Conservation (phyloP, 441 rosid species). For the Macaranga tanarius region DNA sequence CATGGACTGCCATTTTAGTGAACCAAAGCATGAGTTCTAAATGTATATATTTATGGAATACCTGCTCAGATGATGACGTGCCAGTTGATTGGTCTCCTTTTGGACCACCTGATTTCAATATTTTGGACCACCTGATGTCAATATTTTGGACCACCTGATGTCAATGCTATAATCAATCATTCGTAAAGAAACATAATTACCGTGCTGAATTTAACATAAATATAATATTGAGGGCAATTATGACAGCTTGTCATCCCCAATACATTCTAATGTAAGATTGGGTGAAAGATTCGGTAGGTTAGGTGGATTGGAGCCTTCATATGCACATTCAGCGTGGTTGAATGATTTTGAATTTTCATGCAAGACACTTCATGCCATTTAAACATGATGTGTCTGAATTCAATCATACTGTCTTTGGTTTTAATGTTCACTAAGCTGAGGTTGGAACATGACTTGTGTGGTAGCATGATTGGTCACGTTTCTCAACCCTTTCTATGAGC, state of each 20-base stretch:
- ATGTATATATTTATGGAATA: background rate
- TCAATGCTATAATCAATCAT: background rate
- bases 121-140: conserved; percentile 10
- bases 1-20: background rate
- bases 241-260: background rate
- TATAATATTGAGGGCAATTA: background rate
- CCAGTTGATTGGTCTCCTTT: background rate
- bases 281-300: background rate
- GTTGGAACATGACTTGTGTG: background rate
- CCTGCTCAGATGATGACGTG: background rate
- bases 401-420: too few relatives aligned
- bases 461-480: background rate
- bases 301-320: conserved; percentile 8
- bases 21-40: background rate
- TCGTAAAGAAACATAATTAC: background rate
- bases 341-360: background rate
- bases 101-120: conserved; percentile 8
- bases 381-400: background rate
- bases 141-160: conserved; percentile 7
- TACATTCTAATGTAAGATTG: background rate
- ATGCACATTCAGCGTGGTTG: background rate
- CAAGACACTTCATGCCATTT: background rate
- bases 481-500: background rate
- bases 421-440: background rate
- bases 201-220: background rate